Percentiles rank a stretch among this genome's conserved stretches.
These are phyloP conservation scores for Phyllosticta ampelicida DNA, from an alignment of 2,329 filamentous ascomycete species.

Conservation along the genomic window DNA sequence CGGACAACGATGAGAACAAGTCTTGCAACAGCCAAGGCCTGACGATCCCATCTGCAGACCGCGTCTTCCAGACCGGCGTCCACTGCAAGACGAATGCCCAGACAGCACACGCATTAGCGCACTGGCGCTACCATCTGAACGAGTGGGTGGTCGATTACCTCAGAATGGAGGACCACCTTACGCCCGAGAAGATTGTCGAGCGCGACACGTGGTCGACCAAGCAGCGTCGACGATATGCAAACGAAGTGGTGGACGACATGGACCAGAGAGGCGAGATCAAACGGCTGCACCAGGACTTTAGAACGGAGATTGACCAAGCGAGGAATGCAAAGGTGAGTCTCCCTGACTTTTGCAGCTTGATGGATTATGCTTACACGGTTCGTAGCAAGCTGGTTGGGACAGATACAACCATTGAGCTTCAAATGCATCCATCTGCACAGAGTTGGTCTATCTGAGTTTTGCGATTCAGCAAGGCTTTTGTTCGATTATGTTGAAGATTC, in stretches of 20 bases:
- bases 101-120: slow-evolving; percentile 59
- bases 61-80: slow-evolving; percentile 41
- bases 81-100: slow-evolving; percentile 55
- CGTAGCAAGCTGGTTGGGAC: slow-evolving; percentile 4
- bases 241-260: slow-evolving; percentile 56
- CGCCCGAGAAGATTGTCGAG: slow-evolving; percentile 46
- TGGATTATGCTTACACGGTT: not conserved
- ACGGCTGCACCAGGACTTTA: slow-evolving; percentile 55
- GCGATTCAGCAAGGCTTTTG: not conserved
- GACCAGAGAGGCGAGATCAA: slow-evolving; percentile 46
- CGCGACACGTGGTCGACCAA: slow-evolving; percentile 51
- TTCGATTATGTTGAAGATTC: not conserved
- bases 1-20: slow-evolving; percentile 29
- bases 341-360: no score
- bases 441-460: not conserved
- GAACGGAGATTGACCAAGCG: slow-evolving; percentile 49
- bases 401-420: not conserved
- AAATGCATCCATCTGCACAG: not conserved
- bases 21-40: slow-evolving; percentile 40
- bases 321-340: slow-evolving; percentile 28
- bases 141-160: slow-evolving; percentile 58
- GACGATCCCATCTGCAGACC: slow-evolving; percentile 33
- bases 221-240: slow-evolving; percentile 49
- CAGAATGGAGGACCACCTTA: slow-evolving; percentile 45
- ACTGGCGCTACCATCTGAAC: slow-evolving; percentile 69